phyloP scores from a whole-genome alignment of 140 eudicot genomes.

The Anethum foeniculum region DNA sequence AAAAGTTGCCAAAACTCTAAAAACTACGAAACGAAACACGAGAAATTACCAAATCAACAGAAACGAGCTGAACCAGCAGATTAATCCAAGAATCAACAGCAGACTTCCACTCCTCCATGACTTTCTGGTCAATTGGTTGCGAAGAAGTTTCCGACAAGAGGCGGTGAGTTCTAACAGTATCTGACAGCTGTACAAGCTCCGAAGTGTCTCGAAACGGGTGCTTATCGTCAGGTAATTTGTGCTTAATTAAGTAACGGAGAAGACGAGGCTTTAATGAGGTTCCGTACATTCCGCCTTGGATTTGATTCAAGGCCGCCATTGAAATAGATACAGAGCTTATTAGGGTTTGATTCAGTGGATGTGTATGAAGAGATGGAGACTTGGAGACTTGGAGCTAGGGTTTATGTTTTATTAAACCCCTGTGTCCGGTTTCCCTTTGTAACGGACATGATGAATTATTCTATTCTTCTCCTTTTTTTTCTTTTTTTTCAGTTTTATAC shows the following conservation, averaged over 20 bases:
- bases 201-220: slow-evolving; percentile 45
- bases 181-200: slow-evolving; percentile 42
- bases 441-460: background rate
- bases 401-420: background rate
- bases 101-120: slow-evolving; percentile 48
- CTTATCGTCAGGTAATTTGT: slow-evolving; percentile 64
- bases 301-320: slow-evolving; percentile 56
- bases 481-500: too few species aligned
- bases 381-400: background rate
- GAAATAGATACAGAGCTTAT: background rate
- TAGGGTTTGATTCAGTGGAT: background rate
- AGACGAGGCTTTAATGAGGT: slow-evolving; percentile 51
- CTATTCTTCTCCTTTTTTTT: background rate
- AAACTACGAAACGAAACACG: background rate
- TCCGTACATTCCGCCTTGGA: slow-evolving; percentile 42
- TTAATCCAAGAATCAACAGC: slow-evolving; percentile 68
- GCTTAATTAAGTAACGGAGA: slow-evolving; percentile 56
- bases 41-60: slow-evolving; percentile 33
- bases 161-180: slow-evolving; percentile 43
- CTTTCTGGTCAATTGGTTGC: slow-evolving; percentile 21
- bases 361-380: background rate
- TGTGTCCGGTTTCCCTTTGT: background rate
- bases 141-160: slow-evolving; percentile 48
- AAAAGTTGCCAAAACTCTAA: too few species aligned
- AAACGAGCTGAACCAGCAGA: slow-evolving; percentile 42